Evolutionary conservation across 148 eudicot genomes (phyloP).

Genomic region (Persicaria tinctoria): DNA sequence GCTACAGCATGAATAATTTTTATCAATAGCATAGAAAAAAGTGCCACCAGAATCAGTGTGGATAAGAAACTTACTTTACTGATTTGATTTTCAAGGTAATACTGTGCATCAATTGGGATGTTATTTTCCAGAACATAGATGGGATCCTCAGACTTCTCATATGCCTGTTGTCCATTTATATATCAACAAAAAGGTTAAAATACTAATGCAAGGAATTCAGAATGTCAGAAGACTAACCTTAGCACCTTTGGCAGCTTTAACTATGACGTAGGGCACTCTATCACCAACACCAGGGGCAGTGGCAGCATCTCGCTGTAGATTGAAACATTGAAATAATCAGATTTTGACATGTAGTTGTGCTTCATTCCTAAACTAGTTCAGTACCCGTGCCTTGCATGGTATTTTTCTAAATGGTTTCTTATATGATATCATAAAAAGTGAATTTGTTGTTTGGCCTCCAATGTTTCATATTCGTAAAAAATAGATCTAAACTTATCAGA

Average conservation of each 20-base stretch:
- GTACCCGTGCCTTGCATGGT: no score
- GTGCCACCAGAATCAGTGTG: background rate
- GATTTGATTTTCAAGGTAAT: conserved; percentile 97
- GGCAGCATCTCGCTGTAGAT: conserved; percentile 88
- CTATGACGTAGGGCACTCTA: conserved; percentile 93
- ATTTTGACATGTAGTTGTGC: background rate
- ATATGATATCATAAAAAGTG: no score
- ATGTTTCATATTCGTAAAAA: no score
- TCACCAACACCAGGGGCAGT: conserved; percentile 99
- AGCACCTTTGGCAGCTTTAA: conserved; percentile 97
- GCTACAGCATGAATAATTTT: conserved; percentile 45
- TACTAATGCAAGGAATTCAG: conserved; percentile 10
- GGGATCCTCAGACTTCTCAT: conserved; percentile 97
- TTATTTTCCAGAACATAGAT: conserved; percentile 91
- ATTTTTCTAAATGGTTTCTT: no score
- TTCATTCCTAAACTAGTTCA: background rate
- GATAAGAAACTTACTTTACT: conserved; percentile 60
- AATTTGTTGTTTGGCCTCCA: no score
- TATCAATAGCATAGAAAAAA: conserved; percentile 17
- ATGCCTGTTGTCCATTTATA: conserved; percentile 59
- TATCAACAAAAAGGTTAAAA: conserved; percentile 10
- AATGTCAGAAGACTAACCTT: conserved; percentile 44
- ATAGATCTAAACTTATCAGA: no score
- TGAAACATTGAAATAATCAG: background rate
- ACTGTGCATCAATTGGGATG: conserved; percentile 92